Evolutionary conservation across 2,329 filamentous ascomycete species (phyloP).

Genomic region (Hypoxylon sp.): DNA sequence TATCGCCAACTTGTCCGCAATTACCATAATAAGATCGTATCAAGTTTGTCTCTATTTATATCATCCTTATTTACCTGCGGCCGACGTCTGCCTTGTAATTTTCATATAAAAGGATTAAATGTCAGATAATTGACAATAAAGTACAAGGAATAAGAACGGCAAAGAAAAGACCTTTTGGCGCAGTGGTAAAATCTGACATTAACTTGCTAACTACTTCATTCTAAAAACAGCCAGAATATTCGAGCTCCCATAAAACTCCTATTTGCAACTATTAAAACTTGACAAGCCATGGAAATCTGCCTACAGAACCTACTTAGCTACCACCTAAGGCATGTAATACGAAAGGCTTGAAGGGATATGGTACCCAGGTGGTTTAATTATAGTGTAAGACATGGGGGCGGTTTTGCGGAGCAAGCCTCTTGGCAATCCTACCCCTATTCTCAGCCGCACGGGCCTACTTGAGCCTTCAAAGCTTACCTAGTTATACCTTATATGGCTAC

Average conservation of each 20-base stretch:
- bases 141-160: no score
- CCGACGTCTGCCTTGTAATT: neutral
- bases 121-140: no score
- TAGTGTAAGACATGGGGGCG: constrained; percentile 1
- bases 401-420: neutral
- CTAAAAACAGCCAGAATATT: neutral
- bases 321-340: neutral
- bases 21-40: neutral
- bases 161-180: no score
- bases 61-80: neutral
- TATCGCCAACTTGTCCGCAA: neutral
- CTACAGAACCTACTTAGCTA: neutral
- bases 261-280: neutral
- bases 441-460: neutral
- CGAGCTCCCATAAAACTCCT: no score
- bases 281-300: neutral
- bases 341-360: neutral
- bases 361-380: neutral
- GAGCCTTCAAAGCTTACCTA: neutral
- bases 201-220: neutral
- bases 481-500: neutral
- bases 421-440: neutral
- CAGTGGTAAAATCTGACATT: no score
- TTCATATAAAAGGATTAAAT: neutral
- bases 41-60: no score